These are phyloP conservation scores for Brachypodium distachyon DNA, from an alignment of 202 grass and related monocot genomes.

Conservation along the genomic window DNA sequence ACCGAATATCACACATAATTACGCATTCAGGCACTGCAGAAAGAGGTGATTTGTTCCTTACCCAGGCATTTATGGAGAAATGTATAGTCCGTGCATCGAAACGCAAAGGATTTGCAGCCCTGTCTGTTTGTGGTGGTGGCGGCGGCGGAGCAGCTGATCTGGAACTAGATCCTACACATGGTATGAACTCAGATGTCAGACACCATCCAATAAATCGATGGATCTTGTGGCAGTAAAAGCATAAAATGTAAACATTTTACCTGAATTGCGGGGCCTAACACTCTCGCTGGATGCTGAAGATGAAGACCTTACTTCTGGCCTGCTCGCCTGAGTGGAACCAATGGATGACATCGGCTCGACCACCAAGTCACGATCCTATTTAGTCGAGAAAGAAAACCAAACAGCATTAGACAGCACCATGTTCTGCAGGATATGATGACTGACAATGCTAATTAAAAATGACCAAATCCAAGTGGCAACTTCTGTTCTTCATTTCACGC, in stretches of 20 bases:
- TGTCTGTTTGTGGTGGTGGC: constrained; percentile 10
- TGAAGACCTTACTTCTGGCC: constrained; percentile 46
- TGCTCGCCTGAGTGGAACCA: constrained; percentile 25
- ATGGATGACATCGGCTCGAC: constrained; percentile 48
- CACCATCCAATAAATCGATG: background rate
- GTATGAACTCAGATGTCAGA: constrained; percentile 12
- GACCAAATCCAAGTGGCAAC: background rate
- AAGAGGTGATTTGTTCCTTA: constrained; percentile 19
- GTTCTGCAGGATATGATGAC: background rate
- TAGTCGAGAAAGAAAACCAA: constrained; percentile 6
- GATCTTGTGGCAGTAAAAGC: background rate
- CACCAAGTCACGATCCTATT: constrained; percentile 54
- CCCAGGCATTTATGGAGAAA: constrained; percentile 89
- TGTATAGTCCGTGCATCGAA: constrained; percentile 66
- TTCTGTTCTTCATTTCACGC: background rate
- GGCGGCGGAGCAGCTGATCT: constrained; percentile 30
- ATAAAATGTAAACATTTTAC: constrained; percentile 24
- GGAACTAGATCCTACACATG: constrained; percentile 37
- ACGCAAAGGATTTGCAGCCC: constrained; percentile 39
- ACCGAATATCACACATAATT: background rate
- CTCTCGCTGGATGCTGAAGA: constrained; percentile 36
- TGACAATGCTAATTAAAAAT: background rate
- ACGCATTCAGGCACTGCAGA: background rate
- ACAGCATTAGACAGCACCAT: background rate
- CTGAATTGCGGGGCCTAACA: constrained; percentile 46